phyloP scores from a whole-genome alignment of 2,329 filamentous ascomycete species.

The Penicillium sp. region DNA sequence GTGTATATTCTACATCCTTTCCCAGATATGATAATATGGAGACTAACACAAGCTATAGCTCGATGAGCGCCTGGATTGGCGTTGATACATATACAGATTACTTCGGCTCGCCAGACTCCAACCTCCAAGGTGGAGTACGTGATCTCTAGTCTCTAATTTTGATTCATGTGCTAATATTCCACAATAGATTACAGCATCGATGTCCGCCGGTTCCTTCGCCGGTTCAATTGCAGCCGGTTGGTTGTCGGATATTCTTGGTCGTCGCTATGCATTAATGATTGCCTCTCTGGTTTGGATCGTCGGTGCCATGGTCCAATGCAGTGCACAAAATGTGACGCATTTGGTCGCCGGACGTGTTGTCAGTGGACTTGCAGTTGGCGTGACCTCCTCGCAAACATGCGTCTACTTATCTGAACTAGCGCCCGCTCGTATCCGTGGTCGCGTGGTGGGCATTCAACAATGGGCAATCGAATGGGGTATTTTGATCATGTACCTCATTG shows the following conservation, averaged over 20 bases:
- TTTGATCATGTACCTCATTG: constrained; percentile 46
- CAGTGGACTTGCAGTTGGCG: constrained; percentile 37
- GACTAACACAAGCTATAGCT: constrained; percentile 20
- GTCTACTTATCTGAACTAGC: constrained; percentile 47
- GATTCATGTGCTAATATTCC: background rate
- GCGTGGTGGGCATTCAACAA: constrained; percentile 46
- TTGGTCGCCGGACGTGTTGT: constrained; percentile 28
- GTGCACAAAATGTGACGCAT: constrained; percentile 26
- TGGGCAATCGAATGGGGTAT: constrained; percentile 47
- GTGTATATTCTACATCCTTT: constrained; percentile 45
- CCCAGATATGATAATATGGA: constrained; percentile 15
- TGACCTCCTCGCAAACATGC: constrained; percentile 45
- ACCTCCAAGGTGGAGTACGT: constrained; percentile 38
- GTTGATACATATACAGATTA: constrained; percentile 54
- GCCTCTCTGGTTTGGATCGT: constrained; percentile 28
- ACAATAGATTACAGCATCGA: constrained; percentile 64
- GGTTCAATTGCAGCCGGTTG: constrained; percentile 23
- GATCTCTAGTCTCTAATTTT: background rate
- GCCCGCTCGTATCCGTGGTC: constrained; percentile 42
- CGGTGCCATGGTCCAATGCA: constrained; percentile 30
- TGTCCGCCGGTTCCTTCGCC: constrained; percentile 26
- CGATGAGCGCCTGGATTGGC: constrained; percentile 48
- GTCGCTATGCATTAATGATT: constrained; percentile 24
- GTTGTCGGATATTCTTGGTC: constrained; percentile 26
- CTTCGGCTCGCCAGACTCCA: constrained; percentile 49